Percentiles rank a stretch among this genome's conserved stretches.
phyloP scores from a whole-genome alignment of 495 filamentous ascomycete genomes.

The Xylaria palmicola region DNA sequence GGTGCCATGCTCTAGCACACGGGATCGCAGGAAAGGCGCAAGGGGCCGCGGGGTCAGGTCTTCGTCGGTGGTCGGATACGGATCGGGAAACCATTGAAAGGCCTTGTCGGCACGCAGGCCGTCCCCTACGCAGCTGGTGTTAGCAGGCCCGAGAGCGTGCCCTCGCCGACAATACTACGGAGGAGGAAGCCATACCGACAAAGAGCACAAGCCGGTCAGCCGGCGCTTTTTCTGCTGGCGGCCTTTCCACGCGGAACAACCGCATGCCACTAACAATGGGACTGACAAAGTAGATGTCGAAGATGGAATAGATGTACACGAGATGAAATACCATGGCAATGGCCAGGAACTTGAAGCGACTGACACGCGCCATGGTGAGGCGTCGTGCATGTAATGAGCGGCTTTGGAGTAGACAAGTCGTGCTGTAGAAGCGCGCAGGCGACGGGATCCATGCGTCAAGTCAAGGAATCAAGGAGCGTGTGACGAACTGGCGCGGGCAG shows the following conservation, averaged over 20 bases:
- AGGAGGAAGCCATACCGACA: constrained; percentile 63
- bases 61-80: constrained; percentile 64
- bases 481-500: background rate
- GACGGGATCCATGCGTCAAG: background rate
- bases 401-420: background rate
- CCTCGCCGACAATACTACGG: background rate
- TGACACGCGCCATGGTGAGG: constrained; percentile 68
- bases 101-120: constrained; percentile 97
- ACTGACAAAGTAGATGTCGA: constrained; percentile 99
- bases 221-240: constrained; percentile 63
- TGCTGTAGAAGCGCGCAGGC: background rate
- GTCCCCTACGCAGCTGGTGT: constrained; percentile 58
- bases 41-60: constrained; percentile 66
- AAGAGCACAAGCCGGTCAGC: constrained; percentile 90
- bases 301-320: constrained; percentile 94
- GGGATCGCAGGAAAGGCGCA: constrained; percentile 90
- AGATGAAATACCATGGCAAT: constrained; percentile 93
- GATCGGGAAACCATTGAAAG: constrained; percentile 91
- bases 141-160: constrained; percentile 19
- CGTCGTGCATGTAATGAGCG: background rate
- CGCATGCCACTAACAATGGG: constrained; percentile 96
- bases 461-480: constrained; percentile 1
- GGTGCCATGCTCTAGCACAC: constrained; percentile 85
- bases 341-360: constrained; percentile 83
- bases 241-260: constrained; percentile 67